Conservation (phyloP, 805 yeast genomes). For the baker's yeast (Saccharomyces cerevisiae) region DNA sequence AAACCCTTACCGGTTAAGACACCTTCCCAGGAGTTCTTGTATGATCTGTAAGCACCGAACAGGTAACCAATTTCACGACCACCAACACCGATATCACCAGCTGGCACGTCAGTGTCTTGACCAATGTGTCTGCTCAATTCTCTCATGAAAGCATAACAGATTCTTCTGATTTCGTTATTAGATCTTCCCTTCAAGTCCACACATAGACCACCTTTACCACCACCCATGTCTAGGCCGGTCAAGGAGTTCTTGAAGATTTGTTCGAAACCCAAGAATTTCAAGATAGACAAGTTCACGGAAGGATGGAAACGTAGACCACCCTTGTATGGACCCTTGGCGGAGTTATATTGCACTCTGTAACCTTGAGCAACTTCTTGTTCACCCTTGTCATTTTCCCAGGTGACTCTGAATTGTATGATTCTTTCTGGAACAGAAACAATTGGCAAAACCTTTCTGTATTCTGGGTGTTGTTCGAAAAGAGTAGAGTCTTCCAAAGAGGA, state of each 20-base stretch:
- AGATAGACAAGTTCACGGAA: conserved; percentile 83
- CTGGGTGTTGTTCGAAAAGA: conserved; percentile 77
- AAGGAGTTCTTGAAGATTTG: conserved; percentile 96
- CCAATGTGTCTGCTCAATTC: conserved; percentile 94
- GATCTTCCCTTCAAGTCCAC: conserved; percentile 93
- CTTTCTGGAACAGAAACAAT: conserved; percentile 92
- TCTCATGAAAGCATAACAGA: conserved; percentile 90
- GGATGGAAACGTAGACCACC: conserved; percentile 98
- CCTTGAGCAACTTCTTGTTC: conserved; percentile 87
- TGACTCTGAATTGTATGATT: conserved; percentile 88
- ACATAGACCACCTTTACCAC: conserved; percentile 98
- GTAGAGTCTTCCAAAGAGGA: conserved; percentile 85
- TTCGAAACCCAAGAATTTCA: conserved; percentile 93
- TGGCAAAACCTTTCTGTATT: conserved; percentile 76
- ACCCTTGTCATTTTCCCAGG: conserved; percentile 93
- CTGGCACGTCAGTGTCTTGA: conserved; percentile 93
- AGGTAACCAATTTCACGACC: conserved; percentile 85
- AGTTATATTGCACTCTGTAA: conserved; percentile 95
- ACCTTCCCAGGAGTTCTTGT: conserved; percentile 88
- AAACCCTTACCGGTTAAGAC: conserved; percentile 94
- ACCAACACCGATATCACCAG: conserved; percentile 97
- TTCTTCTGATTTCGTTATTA: conserved; percentile 87
- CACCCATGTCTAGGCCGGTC: conserved; percentile 94
- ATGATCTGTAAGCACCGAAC: conserved; percentile 89
- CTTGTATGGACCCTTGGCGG: conserved; percentile 95